phyloP scores from a whole-genome alignment of 768 basidiomycete species.

The Russula ochroleuca region DNA sequence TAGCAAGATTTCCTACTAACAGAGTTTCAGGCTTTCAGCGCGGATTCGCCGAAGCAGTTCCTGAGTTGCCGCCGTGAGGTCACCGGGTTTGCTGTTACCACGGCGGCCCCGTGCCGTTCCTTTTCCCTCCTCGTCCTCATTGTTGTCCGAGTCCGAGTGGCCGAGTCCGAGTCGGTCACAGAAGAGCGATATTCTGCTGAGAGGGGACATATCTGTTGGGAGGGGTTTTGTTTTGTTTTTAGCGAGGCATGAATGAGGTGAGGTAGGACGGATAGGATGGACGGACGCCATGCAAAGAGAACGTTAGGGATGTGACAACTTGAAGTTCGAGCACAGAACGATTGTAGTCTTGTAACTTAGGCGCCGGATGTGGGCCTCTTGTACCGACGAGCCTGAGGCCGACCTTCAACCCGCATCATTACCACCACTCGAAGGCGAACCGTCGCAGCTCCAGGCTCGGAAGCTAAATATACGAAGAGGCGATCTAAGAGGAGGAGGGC shows the following conservation, averaged over 20 bases:
- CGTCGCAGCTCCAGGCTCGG: not conserved
- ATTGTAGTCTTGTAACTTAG: slow-evolving; percentile 98
- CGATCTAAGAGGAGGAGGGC: slow-evolving; percentile 65
- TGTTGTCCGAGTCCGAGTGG: slow-evolving; percentile 24
- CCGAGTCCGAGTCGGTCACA: slow-evolving; percentile 31
- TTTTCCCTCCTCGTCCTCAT: slow-evolving; percentile 14
- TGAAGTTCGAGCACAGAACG: slow-evolving; percentile 70
- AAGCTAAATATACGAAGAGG: slow-evolving; percentile 42
- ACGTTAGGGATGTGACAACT: slow-evolving; percentile 75
- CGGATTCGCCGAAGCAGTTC: not conserved
- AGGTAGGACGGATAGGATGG: too few species aligned
- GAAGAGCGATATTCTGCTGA: slow-evolving; percentile 45
- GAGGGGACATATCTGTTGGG: slow-evolving; percentile 59
- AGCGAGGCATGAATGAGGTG: not conserved
- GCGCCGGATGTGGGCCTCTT: slow-evolving; percentile 55
- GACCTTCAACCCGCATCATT: slow-evolving; percentile 7
- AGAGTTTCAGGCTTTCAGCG: not conserved
- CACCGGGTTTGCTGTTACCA: slow-evolving; percentile 41
- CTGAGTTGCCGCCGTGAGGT: too few species aligned
- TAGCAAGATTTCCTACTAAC: not conserved
- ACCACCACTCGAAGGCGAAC: not conserved
- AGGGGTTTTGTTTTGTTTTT: not conserved
- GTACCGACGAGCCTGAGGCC: not conserved
- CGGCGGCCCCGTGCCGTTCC: not conserved
- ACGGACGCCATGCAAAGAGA: slow-evolving; percentile 77